These are phyloP conservation scores for Apostasia ramifera DNA, from an alignment of 106 monocot species.

Conservation along the genomic window DNA sequence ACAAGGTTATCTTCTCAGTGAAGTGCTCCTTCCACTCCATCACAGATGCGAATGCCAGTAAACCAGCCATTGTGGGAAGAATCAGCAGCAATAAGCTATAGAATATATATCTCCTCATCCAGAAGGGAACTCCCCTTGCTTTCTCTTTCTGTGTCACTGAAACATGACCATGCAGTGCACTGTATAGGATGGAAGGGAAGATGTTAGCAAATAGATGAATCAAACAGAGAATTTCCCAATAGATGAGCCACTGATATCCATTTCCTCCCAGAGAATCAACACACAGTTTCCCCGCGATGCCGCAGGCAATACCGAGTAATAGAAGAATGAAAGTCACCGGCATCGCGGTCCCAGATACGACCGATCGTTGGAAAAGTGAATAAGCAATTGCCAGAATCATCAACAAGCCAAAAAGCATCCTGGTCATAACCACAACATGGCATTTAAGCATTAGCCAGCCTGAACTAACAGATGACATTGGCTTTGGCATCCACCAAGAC, in stretches of 20 bases:
- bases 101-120: conserved; percentile 48
- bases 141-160: conserved; percentile 5
- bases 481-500: conserved; percentile 90
- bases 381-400: conserved; percentile 72
- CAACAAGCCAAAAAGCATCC: conserved; percentile 61
- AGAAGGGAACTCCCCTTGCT: conserved; percentile 23
- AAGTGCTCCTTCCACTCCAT: conserved; percentile 64
- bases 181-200: conserved; percentile 46
- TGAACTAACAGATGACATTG: conserved; percentile 54
- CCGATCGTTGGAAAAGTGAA: conserved; percentile 54
- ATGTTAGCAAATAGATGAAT: conserved; percentile 69
- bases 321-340: conserved; percentile 80
- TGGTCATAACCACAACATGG: conserved; percentile 43
- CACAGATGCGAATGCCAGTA: conserved; percentile 72
- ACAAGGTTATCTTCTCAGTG: conserved; percentile 5
- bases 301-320: conserved; percentile 58
- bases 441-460: conserved; percentile 54
- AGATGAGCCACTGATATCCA: conserved; percentile 70
- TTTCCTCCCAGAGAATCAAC: conserved; percentile 80
- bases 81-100: conserved; percentile 37
- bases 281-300: conserved; percentile 69
- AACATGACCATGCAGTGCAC: conserved; percentile 54
- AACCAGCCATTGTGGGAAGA: conserved; percentile 53
- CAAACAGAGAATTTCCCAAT: conserved; percentile 70
- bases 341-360: conserved; percentile 42